Base-by-base conservation (phyloP, 1,284 basidiomycete species). In the Trichosporon ovoides region DNA sequence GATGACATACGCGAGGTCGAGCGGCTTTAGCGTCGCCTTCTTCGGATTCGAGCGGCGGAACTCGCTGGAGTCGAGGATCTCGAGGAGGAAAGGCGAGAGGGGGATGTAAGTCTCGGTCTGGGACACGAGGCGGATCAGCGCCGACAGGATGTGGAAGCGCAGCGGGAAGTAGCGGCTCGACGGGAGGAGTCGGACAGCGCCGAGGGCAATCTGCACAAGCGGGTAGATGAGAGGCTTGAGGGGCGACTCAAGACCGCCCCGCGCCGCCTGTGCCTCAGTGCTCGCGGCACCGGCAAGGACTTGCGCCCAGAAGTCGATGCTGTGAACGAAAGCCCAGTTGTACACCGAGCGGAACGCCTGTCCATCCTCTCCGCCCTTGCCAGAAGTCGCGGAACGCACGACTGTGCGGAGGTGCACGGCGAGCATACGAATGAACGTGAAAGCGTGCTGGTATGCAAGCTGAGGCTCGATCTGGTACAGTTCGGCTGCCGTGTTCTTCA, bases 321-420 rank as follows among this genome's bases (percentile, higher is more conserved):
- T 91, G 74, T 98, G 95, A 6, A 89, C 87, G 68, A 88, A 98
- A 76, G 98, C 95, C 96, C 96, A 99, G 78, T 98, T 98, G 79
- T 97, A 95, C 20, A 97, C 92, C 66, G 88, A 86, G 74, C 87
- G 87, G 79, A 88, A 93, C 6, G 89, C 86, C 67, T 94, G 91
- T 85, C 91, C 73, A 55, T 70, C 70, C 55, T 70, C 70, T 3
- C 71, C 69, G 28, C 62, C 67, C 50, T 70, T 65, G 14, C 58
- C 64, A 13, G 64, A 62, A 6, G 66, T 73, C 24, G 68, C 59
- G 24, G 67, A 70, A 53, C 71, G 70, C 9, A 68, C 58, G 52
- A 68, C 60, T 69, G 89, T 91, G 60, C 96, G 81, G 53, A 99
- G 80, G 71, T 92, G 90, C 61, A 98, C 90, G 1, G 95, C 96